phyloP scores from a whole-genome alignment of 1,284 basidiomycete genomes.

The Apiotrichum veenhuisii region DNA sequence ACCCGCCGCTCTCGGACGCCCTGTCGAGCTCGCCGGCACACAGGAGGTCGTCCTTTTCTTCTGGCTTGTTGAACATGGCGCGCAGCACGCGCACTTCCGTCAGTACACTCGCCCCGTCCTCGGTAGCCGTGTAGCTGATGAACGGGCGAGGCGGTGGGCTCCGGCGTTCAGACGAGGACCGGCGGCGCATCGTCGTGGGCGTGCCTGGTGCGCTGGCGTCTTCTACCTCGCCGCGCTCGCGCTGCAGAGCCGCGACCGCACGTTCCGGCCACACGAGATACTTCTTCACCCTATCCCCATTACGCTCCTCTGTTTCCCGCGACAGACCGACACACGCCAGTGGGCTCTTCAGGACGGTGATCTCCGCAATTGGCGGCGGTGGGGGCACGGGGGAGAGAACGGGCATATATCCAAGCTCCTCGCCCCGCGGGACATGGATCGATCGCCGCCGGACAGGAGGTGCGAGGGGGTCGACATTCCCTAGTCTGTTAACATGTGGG shows the following conservation, averaged over 20 bases:
- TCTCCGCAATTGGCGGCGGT: constrained; percentile 26
- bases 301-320: constrained; percentile 20
- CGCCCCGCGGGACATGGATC: constrained; percentile 11
- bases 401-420: background rate
- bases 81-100: constrained; percentile 38
- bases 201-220: background rate
- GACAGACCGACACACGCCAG: constrained; percentile 39
- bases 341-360: constrained; percentile 34
- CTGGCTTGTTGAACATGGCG: constrained; percentile 23
- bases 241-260: constrained; percentile 7
- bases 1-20: constrained; percentile 1
- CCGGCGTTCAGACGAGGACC: background rate
- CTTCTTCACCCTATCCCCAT: constrained; percentile 27
- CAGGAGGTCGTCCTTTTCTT: constrained; percentile 17
- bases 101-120: constrained; percentile 37
- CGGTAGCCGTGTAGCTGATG: constrained; percentile 40
- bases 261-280: constrained; percentile 41
- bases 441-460: constrained; percentile 25
- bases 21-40: constrained; percentile 15
- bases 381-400: constrained; percentile 1
- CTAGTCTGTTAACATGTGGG: constrained; percentile 16
- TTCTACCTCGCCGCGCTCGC: background rate
- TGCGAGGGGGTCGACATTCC: constrained; percentile 27
- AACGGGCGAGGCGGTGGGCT: constrained; percentile 29
- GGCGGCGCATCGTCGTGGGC: background rate